phyloP scores from a whole-genome alignment of 108 stramenopile genomes.

The Ochromonas danica region DNA sequence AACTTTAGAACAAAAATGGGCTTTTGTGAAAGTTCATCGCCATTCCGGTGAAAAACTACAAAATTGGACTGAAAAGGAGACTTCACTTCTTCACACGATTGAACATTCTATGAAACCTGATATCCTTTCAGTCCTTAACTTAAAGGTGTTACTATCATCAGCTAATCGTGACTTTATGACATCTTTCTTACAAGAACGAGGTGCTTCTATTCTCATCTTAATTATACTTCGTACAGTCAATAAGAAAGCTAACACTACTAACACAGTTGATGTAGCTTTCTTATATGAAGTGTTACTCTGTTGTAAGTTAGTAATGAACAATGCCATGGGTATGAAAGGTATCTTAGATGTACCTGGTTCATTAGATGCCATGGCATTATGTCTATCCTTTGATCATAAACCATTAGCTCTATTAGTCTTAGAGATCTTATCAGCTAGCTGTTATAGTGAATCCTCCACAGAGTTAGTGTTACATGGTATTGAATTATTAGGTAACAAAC shows the following conservation, averaged over 20 bases:
- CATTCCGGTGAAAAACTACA: neutral
- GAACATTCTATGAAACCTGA: neutral
- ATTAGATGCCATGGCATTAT: neutral
- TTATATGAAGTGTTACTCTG: constrained; percentile 23
- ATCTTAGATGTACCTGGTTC: neutral
- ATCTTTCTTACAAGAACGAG: neutral
- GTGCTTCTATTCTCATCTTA: neutral
- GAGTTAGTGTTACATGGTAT: neutral
- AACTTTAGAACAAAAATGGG: neutral
- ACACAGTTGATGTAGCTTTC: neutral
- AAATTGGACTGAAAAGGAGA: neutral
- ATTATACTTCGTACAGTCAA: neutral
- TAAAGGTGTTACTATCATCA: neutral
- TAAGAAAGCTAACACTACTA: neutral
- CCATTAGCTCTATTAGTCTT: constrained; percentile 1
- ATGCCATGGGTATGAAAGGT: constrained; percentile 1
- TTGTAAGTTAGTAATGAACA: constrained; percentile 23
- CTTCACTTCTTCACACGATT: neutral
- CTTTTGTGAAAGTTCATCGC: neutral
- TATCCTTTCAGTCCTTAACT: neutral
- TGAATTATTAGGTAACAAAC: neutral
- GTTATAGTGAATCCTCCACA: neutral
- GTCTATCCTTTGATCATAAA: constrained; percentile 24
- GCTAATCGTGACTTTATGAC: neutral
- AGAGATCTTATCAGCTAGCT: constrained; percentile 22